Percentiles rank a stretch among this genome's conserved stretches.
Conservation (phyloP, 148 eudicot species). For the Spergularia marina region DNA sequence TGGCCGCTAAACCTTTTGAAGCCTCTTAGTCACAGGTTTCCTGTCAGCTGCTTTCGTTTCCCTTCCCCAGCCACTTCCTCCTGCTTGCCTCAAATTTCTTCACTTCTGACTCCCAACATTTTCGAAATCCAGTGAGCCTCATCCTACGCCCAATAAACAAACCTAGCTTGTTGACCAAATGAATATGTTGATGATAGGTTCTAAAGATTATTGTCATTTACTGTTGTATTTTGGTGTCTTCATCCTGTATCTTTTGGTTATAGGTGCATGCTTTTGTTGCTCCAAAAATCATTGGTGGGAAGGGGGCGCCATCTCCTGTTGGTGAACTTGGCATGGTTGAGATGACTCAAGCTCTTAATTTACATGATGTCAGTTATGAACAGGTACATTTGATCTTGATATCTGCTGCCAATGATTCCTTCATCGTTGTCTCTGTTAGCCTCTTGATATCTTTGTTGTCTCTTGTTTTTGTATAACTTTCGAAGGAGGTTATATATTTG, state of each 20-base stretch:
- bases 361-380: constrained; percentile 74
- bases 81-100: neutral
- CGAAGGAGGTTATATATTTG: neutral
- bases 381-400: constrained; percentile 48
- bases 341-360: constrained; percentile 87
- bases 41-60: neutral
- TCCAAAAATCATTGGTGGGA: constrained; percentile 96
- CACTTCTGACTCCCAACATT: neutral
- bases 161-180: too few species aligned
- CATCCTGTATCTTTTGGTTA: neutral
- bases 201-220: neutral
- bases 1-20: neutral
- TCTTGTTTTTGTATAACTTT: neutral
- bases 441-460: neutral
- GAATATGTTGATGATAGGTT: neutral
- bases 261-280: constrained; percentile 95
- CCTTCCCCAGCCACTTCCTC: neutral
- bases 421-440: too few species aligned
- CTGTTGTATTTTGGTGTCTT: neutral
- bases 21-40: neutral
- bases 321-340: constrained; percentile 99
- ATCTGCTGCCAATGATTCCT: neutral
- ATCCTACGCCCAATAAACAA: too few species aligned
- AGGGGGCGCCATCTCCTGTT: constrained; percentile 92
- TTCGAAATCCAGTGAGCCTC: neutral